Conservation (phyloP, 73 alveolate species). For the Uronychia setigera region DNA sequence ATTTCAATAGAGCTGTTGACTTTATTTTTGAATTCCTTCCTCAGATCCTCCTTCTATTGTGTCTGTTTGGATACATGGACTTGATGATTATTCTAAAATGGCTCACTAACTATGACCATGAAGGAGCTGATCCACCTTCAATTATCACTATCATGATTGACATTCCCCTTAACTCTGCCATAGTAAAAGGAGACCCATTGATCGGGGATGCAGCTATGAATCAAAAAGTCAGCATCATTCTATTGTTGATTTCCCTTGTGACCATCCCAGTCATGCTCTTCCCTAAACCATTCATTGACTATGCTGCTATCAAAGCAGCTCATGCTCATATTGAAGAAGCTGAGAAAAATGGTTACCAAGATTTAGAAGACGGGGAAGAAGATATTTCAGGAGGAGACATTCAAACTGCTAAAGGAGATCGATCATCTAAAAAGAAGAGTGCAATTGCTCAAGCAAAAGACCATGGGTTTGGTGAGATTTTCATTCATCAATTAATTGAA, state of each 20-base stretch:
- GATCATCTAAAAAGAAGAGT: conserved; percentile 22
- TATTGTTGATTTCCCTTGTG: conserved; percentile 58
- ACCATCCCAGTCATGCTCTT: conserved; percentile 88
- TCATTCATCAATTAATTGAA: conserved; percentile 96
- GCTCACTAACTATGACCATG: conserved; percentile 85
- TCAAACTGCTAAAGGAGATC: conserved; percentile 48
- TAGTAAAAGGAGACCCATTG: conserved; percentile 84
- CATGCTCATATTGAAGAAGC: conserved; percentile 4
- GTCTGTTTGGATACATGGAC: conserved; percentile 96
- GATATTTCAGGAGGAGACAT: conserved; percentile 33
- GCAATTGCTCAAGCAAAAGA: conserved; percentile 41
- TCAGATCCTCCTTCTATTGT: conserved; percentile 81
- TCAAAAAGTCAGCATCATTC: conserved; percentile 44
- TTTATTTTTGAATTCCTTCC: conserved; percentile 96
- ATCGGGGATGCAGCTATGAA: conserved; percentile 92
- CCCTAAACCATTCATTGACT: conserved; percentile 79
- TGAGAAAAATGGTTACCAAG: conserved; percentile 12
- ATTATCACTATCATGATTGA: conserved; percentile 94
- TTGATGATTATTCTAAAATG: conserved; percentile 91
- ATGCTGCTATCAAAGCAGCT: background rate
- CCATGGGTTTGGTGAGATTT: conserved; percentile 87
- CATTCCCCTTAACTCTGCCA: conserved; percentile 87
- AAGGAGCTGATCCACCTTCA: conserved; percentile 92
- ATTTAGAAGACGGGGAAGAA: conserved; percentile 49
- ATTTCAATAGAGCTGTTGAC: conserved; percentile 84